phyloP scores from a whole-genome alignment of 1,139 yeast species.

The Pichia sp. region DNA sequence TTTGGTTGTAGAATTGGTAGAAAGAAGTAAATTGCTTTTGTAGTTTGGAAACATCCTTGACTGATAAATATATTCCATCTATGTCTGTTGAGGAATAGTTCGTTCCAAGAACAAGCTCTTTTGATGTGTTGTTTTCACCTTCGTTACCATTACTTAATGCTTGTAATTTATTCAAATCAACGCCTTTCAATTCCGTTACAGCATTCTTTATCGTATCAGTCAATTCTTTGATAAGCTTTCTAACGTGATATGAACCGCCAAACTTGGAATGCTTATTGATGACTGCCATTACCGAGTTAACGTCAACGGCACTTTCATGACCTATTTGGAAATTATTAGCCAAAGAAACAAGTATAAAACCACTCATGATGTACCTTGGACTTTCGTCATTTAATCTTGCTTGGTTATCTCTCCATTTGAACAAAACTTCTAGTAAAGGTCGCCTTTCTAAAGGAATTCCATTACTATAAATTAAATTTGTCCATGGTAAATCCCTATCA shows the following conservation, averaged over 20 bases:
- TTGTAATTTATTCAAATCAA: constrained; percentile 18
- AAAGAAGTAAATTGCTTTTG: constrained; percentile 20
- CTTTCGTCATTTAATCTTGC: constrained; percentile 85
- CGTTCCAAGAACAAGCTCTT: not conserved
- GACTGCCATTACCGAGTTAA: constrained; percentile 50
- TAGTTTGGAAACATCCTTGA: constrained; percentile 21
- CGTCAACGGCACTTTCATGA: constrained; percentile 45
- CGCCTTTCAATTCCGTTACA: constrained; percentile 31
- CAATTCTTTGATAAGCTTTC: constrained; percentile 43
- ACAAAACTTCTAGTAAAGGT: constrained; percentile 56
- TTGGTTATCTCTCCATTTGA: constrained; percentile 73
- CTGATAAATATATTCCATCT: constrained; percentile 19
- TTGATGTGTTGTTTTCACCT: not conserved
- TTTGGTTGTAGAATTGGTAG: constrained; percentile 9
- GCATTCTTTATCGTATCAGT: constrained; percentile 49
- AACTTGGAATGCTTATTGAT: constrained; percentile 48
- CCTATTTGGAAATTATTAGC: constrained; percentile 35
- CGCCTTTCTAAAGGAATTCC: constrained; percentile 56
- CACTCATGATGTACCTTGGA: constrained; percentile 76
- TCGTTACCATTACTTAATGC: not conserved
- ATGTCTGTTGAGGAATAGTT: not conserved
- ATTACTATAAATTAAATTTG: constrained; percentile 56
- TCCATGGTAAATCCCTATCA: constrained; percentile 49
- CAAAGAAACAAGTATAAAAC: constrained; percentile 65
- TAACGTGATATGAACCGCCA: constrained; percentile 46